These are phyloP conservation scores for Yarrowia phangngaensis DNA, from an alignment of 805 yeast species.

Conservation along the genomic window DNA sequence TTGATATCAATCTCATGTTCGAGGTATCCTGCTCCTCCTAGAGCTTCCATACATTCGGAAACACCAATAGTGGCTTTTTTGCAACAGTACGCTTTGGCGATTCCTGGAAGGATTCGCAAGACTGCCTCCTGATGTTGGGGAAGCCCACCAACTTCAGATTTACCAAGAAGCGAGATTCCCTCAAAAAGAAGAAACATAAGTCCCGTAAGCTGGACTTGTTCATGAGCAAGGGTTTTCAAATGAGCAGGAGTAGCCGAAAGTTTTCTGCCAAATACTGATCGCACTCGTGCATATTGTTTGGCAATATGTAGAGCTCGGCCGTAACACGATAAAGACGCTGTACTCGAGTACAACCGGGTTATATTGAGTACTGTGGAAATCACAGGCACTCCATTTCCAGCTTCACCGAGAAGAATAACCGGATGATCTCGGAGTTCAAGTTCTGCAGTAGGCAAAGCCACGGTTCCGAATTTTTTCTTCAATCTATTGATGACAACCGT, in stretches of 20 bases:
- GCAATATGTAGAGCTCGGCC: conserved; percentile 33
- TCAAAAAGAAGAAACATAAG: conserved; percentile 33
- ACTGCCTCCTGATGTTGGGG: conserved; percentile 29
- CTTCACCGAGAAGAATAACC: conserved; percentile 31
- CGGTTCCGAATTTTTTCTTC: conserved; percentile 38
- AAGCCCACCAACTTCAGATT: conserved; percentile 29
- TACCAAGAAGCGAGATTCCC: conserved; percentile 33
- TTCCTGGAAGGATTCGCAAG: conserved; percentile 36
- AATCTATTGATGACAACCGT: conserved; percentile 34
- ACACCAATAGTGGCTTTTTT: conserved; percentile 35
- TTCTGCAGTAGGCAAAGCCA: conserved; percentile 38
- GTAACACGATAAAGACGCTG: conserved; percentile 33
- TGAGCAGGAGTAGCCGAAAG: conserved; percentile 34
- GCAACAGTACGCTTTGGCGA: conserved; percentile 34
- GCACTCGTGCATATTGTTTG: conserved; percentile 34
- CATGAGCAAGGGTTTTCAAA: conserved; percentile 34
- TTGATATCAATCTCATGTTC: conserved; percentile 37
- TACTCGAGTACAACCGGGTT: conserved; percentile 34
- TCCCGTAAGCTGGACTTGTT: conserved; percentile 33
- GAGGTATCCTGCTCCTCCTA: conserved; percentile 39
- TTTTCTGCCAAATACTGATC: conserved; percentile 35
- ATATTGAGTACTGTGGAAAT: conserved; percentile 36
- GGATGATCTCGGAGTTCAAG: conserved; percentile 34
- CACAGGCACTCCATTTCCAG: conserved; percentile 35
- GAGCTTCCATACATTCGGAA: conserved; percentile 39